Evolutionary conservation across 352 stramenopile species (phyloP).

Genomic region (Phytophthora meadii): DNA sequence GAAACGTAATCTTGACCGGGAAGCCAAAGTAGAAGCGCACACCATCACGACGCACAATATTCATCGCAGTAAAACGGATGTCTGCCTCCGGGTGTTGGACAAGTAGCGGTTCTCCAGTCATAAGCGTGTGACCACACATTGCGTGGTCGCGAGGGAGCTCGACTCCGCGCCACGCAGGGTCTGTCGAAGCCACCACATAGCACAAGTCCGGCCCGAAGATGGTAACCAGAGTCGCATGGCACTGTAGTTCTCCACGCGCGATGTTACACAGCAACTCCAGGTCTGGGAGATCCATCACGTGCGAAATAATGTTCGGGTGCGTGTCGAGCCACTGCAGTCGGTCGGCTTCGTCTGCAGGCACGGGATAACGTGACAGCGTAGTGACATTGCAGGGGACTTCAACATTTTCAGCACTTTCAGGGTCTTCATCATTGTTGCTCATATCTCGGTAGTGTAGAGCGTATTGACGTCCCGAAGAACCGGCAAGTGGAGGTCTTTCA

Average conservation of each 20-base stretch:
- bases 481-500: conserved; percentile 29
- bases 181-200: conserved; percentile 57
- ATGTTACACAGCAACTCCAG: conserved; percentile 73
- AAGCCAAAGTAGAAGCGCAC: conserved; percentile 74
- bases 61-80: conserved; percentile 59
- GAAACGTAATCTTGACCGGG: conserved; percentile 43
- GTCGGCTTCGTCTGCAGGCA: conserved; percentile 47
- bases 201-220: conserved; percentile 46
- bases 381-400: conserved; percentile 12
- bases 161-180: conserved; percentile 35
- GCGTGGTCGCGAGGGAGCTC: conserved; percentile 53
- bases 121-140: conserved; percentile 68
- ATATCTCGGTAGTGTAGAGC: conserved; percentile 33
- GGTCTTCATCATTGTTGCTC: conserved; percentile 5
- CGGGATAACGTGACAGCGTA: conserved; percentile 37
- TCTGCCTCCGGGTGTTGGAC: conserved; percentile 64
- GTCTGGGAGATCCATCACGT: conserved; percentile 59
- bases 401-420: conserved; percentile 20
- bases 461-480: conserved; percentile 45
- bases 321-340: conserved; percentile 48
- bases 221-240: conserved; percentile 54
- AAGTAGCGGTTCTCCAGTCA: conserved; percentile 58
- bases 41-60: conserved; percentile 39
- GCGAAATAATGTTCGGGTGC: conserved; percentile 38
- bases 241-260: conserved; percentile 55